phyloP scores from a whole-genome alignment of 2,329 filamentous ascomycete genomes.

The Corinectria fuckeliana region DNA sequence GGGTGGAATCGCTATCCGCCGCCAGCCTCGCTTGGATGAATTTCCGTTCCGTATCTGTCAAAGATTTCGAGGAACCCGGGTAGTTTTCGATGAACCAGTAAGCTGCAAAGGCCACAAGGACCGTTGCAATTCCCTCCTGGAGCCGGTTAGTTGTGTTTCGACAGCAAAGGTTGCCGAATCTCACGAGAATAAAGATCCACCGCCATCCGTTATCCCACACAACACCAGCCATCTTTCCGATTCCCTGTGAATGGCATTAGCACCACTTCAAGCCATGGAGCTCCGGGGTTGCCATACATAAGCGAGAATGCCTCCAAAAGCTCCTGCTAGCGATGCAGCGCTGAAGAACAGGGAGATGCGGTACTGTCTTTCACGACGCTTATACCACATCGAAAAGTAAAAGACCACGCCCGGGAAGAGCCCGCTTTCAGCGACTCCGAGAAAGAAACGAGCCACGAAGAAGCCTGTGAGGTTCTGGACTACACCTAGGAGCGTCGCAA shows the following conservation, averaged over 20 bases:
- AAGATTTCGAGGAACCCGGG: conserved; percentile 63
- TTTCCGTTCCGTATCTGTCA: conserved; percentile 59
- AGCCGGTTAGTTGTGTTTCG: neutral
- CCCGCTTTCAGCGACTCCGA: conserved; percentile 61
- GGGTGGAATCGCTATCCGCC: conserved; percentile 72
- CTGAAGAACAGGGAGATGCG: conserved; percentile 64
- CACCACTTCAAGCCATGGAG: accelerated
- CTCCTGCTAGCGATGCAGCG: conserved; percentile 60
- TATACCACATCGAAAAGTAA: conserved; percentile 63
- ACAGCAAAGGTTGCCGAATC: neutral
- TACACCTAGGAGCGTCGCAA: conserved; percentile 57
- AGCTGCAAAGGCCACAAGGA: conserved; percentile 55
- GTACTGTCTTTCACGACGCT: conserved; percentile 59
- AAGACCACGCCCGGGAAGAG: conserved; percentile 59
- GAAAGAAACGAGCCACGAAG: conserved; percentile 59
- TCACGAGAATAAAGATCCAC: conserved; percentile 67
- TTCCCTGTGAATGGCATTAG: conserved; percentile 47
- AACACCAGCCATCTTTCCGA: conserved; percentile 59
- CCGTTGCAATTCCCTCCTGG: conserved; percentile 62
- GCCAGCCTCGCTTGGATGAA: conserved; percentile 69
- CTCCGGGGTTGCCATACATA: conserved; percentile 46
- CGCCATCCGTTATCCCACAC: conserved; percentile 61
- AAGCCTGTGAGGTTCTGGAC: conserved; percentile 59
- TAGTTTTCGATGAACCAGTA: conserved; percentile 73
- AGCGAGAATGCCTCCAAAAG: conserved; percentile 63